Evolutionary conservation across 331 rosid species (phyloP).

Genomic region (Malus hybrid): DNA sequence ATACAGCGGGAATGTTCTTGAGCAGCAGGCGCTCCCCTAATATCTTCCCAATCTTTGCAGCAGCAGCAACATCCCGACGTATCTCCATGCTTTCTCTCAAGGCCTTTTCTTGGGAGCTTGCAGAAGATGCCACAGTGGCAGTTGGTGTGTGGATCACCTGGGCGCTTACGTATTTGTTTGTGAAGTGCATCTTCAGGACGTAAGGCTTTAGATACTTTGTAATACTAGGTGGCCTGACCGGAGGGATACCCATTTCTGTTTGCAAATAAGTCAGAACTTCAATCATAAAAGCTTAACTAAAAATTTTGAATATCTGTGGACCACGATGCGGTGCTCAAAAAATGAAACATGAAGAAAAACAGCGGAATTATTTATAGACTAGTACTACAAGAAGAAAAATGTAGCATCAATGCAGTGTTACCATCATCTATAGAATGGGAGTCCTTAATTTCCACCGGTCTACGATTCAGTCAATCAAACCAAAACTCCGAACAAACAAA

Average conservation of each 20-base stretch:
- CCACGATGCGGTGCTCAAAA: not conserved
- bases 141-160: conserved; percentile 75
- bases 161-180: conserved; percentile 64
- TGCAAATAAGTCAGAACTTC: conserved; percentile 5
- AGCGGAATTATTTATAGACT: not conserved
- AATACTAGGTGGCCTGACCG: conserved; percentile 53
- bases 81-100: conserved; percentile 49
- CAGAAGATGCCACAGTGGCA: conserved; percentile 68
- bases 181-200: conserved; percentile 73
- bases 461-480: not conserved
- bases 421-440: not conserved
- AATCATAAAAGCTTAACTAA: not conserved
- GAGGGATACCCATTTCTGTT: conserved; percentile 62
- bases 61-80: conserved; percentile 73
- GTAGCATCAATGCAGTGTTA: not conserved
- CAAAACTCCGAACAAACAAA: not conserved
- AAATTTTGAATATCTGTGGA: not conserved
- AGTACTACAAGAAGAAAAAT: not conserved
- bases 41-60: conserved; percentile 70
- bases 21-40: conserved; percentile 63
- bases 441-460: not conserved
- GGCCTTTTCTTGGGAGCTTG: conserved; percentile 70
- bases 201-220: conserved; percentile 66
- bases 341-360: not conserved
- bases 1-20: conserved; percentile 65